Evolutionary conservation across 2,329 filamentous ascomycete species (phyloP).

Genomic region (Cryphonectria japonica): DNA sequence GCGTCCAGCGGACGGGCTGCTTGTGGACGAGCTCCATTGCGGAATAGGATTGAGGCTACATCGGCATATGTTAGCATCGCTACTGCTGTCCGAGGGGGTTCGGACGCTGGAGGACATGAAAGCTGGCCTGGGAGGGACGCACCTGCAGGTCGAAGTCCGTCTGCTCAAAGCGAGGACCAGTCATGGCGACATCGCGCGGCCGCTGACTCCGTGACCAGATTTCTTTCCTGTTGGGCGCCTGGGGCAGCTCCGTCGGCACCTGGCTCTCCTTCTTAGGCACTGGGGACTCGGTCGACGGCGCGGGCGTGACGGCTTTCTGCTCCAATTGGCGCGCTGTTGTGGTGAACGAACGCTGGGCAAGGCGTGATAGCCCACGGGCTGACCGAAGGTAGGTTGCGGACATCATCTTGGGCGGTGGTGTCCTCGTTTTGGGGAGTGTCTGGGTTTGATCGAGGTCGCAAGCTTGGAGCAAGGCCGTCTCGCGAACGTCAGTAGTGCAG

Average conservation of each 20-base stretch:
- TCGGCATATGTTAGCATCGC: not conserved
- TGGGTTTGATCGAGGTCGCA: not conserved
- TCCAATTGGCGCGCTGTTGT: constrained; percentile 54
- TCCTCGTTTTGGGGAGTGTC: not conserved
- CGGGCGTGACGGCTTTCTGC: constrained; percentile 42
- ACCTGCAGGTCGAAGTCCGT: constrained; percentile 93
- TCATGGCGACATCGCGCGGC: constrained; percentile 82
- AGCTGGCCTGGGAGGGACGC: constrained; percentile 37
- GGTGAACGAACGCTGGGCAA: constrained; percentile 52
- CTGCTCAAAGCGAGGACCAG: constrained; percentile 94
- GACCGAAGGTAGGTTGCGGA: constrained; percentile 46
- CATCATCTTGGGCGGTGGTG: constrained; percentile 46
- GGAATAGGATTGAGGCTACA: constrained; percentile 81
- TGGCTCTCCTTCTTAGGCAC: constrained; percentile 50
- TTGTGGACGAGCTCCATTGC: constrained; percentile 97
- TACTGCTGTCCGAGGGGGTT: not conserved
- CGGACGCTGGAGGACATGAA: not conserved
- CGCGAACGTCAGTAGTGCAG: constrained; percentile 8
- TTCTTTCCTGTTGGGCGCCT: constrained; percentile 83
- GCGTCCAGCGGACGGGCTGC: constrained; percentile 90
- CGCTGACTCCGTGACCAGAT: constrained; percentile 89
- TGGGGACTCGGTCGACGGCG: constrained; percentile 46
- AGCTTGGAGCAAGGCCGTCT: constrained; percentile 26
- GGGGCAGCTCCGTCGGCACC: constrained; percentile 57
- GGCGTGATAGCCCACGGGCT: constrained; percentile 48